These are phyloP conservation scores for Fusarium piperis DNA, from an alignment of 2,329 filamentous ascomycete genomes.

Conservation along the genomic window DNA sequence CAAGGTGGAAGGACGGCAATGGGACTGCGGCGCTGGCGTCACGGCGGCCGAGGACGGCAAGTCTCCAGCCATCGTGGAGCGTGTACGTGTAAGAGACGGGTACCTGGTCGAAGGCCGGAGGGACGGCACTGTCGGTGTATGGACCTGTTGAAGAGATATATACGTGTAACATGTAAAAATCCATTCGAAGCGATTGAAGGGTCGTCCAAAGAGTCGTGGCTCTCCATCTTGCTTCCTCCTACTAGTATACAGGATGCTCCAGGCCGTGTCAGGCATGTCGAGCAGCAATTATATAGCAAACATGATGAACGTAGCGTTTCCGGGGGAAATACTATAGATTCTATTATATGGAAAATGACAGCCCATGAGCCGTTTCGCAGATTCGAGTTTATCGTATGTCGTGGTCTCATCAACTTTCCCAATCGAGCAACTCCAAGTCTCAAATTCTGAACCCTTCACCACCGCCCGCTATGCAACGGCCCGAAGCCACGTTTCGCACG, in stretches of 20 bases:
- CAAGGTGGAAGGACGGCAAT: slow-evolving; percentile 93
- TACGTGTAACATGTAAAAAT: slow-evolving; percentile 41
- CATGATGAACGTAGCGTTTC: not conserved
- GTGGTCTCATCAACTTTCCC: slow-evolving; percentile 2
- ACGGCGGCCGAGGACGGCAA: slow-evolving; percentile 73
- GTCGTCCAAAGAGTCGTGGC: not conserved
- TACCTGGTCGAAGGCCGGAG: slow-evolving; percentile 91
- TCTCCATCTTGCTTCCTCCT: not conserved
- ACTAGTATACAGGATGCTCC: not conserved
- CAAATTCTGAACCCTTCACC: not conserved
- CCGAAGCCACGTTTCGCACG: not conserved
- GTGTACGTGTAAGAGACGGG: slow-evolving; percentile 90
- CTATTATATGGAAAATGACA: not conserved
- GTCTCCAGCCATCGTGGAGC: slow-evolving; percentile 77
- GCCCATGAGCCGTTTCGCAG: not conserved
- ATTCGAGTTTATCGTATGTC: not conserved
- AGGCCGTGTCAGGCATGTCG: not conserved
- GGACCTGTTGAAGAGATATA: slow-evolving; percentile 70
- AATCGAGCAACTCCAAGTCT: not conserved
- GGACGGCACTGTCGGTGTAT: slow-evolving; percentile 89
- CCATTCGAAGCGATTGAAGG: slow-evolving; percentile 28
- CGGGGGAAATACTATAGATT: not conserved
- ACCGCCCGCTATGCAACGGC: not conserved
- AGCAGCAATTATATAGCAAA: not conserved
- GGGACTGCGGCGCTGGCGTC: slow-evolving; percentile 92